phyloP scores from a whole-genome alignment of 345 rosid species.

The Bruguiera parviflora region DNA sequence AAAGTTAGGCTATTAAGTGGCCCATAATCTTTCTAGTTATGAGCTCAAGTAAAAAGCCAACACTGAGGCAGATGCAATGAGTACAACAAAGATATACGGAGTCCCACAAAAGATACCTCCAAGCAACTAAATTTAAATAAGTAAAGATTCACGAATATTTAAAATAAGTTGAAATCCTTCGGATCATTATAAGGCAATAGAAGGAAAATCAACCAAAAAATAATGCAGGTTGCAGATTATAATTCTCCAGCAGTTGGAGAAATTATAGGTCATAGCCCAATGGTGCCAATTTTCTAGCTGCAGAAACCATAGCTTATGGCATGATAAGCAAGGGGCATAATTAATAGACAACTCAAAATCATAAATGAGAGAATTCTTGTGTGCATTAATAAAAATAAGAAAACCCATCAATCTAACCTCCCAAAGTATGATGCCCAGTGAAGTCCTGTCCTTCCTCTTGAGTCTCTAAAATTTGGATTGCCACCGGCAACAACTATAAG shows the following conservation, averaged over 20 bases:
- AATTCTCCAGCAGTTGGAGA: not conserved
- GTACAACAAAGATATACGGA: not conserved
- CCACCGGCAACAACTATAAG: conserved; percentile 50
- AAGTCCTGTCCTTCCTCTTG: conserved; percentile 53
- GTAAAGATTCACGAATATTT: not conserved
- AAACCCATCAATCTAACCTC: conserved; percentile 35
- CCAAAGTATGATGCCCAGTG: conserved; percentile 74
- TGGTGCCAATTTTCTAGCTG: too few relatives aligned
- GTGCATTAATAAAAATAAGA: not conserved
- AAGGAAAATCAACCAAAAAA: not conserved
- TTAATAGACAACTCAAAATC: not conserved
- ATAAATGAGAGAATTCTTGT: not conserved
- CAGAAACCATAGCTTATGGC: too few relatives aligned
- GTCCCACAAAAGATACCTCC: not conserved
- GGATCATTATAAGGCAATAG: not conserved
- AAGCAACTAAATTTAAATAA: not conserved
- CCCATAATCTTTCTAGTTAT: not conserved
- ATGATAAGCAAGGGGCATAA: not conserved
- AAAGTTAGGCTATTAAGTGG: not conserved
- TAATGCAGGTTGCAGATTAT: not conserved
- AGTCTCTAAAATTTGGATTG: conserved; percentile 57
- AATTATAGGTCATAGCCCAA: not conserved
- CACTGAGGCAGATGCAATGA: not conserved
- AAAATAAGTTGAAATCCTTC: not conserved
- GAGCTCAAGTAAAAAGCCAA: not conserved